Conservation (phyloP, 2,329 filamentous ascomycete species). For the Didymella lethalis region DNA sequence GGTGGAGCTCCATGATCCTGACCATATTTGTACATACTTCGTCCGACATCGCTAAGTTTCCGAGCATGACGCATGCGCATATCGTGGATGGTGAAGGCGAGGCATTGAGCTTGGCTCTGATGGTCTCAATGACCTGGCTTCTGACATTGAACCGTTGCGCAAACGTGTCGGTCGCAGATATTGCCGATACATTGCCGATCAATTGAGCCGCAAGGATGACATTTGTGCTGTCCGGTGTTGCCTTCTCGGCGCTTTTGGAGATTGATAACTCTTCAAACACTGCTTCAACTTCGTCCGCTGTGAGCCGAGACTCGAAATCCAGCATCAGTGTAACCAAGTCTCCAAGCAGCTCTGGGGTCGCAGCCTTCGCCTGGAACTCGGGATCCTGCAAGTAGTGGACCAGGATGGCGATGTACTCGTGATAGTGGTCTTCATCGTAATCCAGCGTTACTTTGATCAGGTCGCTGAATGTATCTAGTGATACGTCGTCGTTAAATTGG, state of each 20-base stretch:
- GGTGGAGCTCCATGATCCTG: slow-evolving; percentile 42
- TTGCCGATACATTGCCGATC: slow-evolving; percentile 41
- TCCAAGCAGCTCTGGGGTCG: slow-evolving; percentile 39
- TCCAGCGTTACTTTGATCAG: slow-evolving; percentile 39
- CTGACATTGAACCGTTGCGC: slow-evolving; percentile 35
- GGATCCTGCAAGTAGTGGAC: slow-evolving; percentile 48
- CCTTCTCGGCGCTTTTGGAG: slow-evolving; percentile 36
- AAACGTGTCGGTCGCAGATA: slow-evolving; percentile 48
- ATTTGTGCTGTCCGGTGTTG: slow-evolving; percentile 31
- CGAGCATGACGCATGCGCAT: slow-evolving; percentile 50
- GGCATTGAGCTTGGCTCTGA: slow-evolving; percentile 37
- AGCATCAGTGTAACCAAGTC: slow-evolving; percentile 42
- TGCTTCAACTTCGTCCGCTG: slow-evolving; percentile 36
- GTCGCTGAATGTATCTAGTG: slow-evolving; percentile 38
- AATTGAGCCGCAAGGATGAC: slow-evolving; percentile 44
- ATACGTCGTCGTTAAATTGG: slow-evolving; percentile 44
- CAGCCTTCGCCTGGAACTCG: slow-evolving; percentile 45
- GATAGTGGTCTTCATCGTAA: slow-evolving; percentile 47
- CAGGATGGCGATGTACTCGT: slow-evolving; percentile 44
- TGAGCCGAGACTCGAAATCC: slow-evolving; percentile 42
- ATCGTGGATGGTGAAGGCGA: slow-evolving; percentile 39
- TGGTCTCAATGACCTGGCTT: slow-evolving; percentile 39
- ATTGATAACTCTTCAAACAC: slow-evolving; percentile 41
- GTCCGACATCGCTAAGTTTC: slow-evolving; percentile 50
- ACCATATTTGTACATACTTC: slow-evolving; percentile 47